These are phyloP conservation scores for Fusarium clavum DNA, from an alignment of 2,329 filamentous ascomycete genomes.

Conservation along the genomic window DNA sequence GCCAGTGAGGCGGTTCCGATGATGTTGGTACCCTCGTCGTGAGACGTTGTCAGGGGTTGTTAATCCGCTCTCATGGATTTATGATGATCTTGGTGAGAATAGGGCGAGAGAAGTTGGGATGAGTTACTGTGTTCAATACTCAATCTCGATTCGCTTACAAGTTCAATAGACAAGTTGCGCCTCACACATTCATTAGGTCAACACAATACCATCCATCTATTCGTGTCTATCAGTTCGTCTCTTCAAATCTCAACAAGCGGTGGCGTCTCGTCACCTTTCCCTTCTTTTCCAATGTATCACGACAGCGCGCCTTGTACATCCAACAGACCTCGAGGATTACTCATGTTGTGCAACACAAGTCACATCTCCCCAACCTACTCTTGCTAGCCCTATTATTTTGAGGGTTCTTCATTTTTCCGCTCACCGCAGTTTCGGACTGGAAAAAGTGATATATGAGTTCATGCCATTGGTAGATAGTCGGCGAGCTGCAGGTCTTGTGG, in stretches of 20 bases:
- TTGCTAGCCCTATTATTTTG: conserved; percentile 9
- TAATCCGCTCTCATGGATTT: conserved; percentile 40
- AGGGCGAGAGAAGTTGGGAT: neutral
- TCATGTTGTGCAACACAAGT: conserved; percentile 24
- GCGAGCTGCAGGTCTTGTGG: conserved; percentile 30
- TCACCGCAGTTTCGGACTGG: conserved; percentile 35
- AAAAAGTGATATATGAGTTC: conserved; percentile 20
- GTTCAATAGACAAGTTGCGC: neutral
- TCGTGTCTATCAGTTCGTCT: neutral
- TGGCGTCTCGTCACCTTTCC: conserved; percentile 32
- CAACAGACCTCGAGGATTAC: conserved; percentile 21
- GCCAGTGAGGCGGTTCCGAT: conserved; percentile 41
- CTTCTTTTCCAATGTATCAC: conserved; percentile 14
- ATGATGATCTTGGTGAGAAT: neutral
- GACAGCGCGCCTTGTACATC: conserved; percentile 25
- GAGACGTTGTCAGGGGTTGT: conserved; percentile 26
- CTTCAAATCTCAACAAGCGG: conserved; percentile 24
- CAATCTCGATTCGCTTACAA: neutral
- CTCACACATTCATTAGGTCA: too few relatives aligned
- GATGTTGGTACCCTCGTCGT: conserved; percentile 40
- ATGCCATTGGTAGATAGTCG: conserved; percentile 19
- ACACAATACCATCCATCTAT: neutral
- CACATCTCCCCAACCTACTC: conserved; percentile 3
- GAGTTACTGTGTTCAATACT: neutral
- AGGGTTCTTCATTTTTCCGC: neutral